Percentiles rank a stretch among this genome's conserved stretches.
Conservation (phyloP, 148 eudicot species). For the Spergularia bocconei region DNA sequence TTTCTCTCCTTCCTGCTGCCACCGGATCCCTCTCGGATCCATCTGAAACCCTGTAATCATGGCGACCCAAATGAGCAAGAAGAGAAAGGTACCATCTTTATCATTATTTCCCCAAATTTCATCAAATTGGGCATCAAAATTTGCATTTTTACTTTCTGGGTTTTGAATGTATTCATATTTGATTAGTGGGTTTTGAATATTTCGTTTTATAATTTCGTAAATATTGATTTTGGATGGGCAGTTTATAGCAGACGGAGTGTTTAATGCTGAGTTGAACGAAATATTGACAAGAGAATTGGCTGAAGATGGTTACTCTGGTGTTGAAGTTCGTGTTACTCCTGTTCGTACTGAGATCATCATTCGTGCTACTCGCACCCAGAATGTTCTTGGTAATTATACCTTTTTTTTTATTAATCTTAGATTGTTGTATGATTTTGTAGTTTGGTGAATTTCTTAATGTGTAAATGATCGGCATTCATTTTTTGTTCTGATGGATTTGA, state of each 20-base stretch:
- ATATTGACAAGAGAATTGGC: constrained; percentile 71
- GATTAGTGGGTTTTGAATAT: background rate
- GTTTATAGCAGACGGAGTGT: constrained; percentile 86
- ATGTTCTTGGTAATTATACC: constrained; percentile 16
- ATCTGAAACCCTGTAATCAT: constrained; percentile 12
- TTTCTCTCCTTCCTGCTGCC: background rate
- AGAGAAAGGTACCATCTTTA: constrained; percentile 35
- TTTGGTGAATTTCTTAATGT: too few species aligned
- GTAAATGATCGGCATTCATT: too few species aligned
- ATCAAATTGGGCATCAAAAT: too few species aligned
- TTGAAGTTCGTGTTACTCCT: constrained; percentile 63
- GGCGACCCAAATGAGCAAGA: constrained; percentile 67
- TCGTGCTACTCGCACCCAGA: constrained; percentile 25
- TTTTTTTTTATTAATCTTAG: background rate
- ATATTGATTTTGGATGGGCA: background rate
- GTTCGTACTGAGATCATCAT: constrained; percentile 23
- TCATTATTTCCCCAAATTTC: background rate
- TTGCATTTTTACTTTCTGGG: too few species aligned
- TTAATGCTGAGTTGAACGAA: constrained; percentile 77
- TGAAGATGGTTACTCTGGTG: constrained; percentile 90
- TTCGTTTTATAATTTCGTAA: background rate
- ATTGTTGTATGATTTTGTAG: too few species aligned
- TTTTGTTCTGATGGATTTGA: too few species aligned
- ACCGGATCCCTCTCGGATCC: too few species aligned
- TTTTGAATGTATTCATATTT: background rate